Percentiles rank a stretch among this genome's conserved stretches.
These are phyloP conservation scores for Recurvomyces mirabilis DNA, from an alignment of 495 filamentous ascomycete species.

Conservation along the genomic window DNA sequence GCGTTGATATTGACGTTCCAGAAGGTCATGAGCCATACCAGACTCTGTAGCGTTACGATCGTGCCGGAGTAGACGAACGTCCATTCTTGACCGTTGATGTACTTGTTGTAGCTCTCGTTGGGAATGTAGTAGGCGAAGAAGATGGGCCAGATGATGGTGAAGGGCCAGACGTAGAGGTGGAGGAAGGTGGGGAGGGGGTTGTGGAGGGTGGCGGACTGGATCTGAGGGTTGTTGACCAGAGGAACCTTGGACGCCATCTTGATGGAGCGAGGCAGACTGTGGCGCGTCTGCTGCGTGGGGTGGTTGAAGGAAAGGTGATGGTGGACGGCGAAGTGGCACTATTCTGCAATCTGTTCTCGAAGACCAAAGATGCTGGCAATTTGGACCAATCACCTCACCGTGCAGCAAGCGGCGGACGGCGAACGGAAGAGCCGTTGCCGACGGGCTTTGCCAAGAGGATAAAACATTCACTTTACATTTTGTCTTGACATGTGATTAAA, in stretches of 20 bases:
- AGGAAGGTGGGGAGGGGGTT: constrained; percentile 70
- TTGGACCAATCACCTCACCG: too few species aligned
- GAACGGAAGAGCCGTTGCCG: too few species aligned
- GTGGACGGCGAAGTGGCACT: too few species aligned
- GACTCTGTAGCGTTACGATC: constrained; percentile 76
- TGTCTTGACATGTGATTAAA: too few species aligned
- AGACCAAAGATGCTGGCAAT: too few species aligned
- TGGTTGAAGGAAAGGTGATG: too few species aligned
- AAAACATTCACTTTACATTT: too few species aligned
- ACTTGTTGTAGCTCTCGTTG: constrained; percentile 69
- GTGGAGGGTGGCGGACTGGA: constrained; percentile 75
- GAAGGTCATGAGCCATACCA: constrained; percentile 91
- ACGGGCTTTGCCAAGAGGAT: too few species aligned
- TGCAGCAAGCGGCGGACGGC: too few species aligned
- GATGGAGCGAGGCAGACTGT: background rate
- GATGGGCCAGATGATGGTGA: constrained; percentile 76
- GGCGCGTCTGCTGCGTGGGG: background rate
- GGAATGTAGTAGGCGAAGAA: constrained; percentile 81
- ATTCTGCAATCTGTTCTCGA: too few species aligned
- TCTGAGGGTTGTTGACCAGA: constrained; percentile 84
- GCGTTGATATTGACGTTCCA: constrained; percentile 86
- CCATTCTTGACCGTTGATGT: constrained; percentile 87
- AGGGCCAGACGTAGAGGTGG: constrained; percentile 88
- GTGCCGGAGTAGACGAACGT: constrained; percentile 85
- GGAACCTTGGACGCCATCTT: constrained; percentile 31